Conservation (phyloP, 345 rosid genomes). For the Eucalyptus regnans region DNA sequence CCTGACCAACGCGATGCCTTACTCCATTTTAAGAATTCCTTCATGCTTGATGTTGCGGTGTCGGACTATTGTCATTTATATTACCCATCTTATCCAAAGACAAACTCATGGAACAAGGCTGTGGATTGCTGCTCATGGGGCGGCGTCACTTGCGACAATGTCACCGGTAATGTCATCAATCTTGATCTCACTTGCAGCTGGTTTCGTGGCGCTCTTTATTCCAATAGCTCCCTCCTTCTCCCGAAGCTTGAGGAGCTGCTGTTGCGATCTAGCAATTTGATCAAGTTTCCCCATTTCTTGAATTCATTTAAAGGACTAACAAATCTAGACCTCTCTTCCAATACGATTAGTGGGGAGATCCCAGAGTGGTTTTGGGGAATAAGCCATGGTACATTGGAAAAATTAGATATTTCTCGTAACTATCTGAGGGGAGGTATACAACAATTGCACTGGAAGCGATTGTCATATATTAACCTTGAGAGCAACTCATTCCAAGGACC, state of each 20-base stretch:
- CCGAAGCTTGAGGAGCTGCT: not conserved
- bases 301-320: not conserved
- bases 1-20: rapidly evolving
- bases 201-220: not conserved
- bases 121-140: rapidly evolving
- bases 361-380: not conserved
- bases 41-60: rapidly evolving
- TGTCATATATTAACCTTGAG: too few species aligned
- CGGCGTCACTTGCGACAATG: rapidly evolving
- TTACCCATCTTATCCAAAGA: not conserved
- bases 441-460: not conserved
- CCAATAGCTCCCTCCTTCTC: not conserved
- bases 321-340: not conserved
- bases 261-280: not conserved
- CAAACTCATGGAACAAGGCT: rapidly evolving
- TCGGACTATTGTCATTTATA: rapidly evolving
- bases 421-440: not conserved
- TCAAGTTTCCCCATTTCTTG: not conserved
- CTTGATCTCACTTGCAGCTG: not conserved
- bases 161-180: not conserved
- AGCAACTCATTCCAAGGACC: not conserved
- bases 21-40: not conserved
- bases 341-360: not conserved
- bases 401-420: not conserved
- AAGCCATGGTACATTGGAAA: not conserved